phyloP scores from a whole-genome alignment of 352 stramenopile genomes.

The Phytophthora aleatoria region DNA sequence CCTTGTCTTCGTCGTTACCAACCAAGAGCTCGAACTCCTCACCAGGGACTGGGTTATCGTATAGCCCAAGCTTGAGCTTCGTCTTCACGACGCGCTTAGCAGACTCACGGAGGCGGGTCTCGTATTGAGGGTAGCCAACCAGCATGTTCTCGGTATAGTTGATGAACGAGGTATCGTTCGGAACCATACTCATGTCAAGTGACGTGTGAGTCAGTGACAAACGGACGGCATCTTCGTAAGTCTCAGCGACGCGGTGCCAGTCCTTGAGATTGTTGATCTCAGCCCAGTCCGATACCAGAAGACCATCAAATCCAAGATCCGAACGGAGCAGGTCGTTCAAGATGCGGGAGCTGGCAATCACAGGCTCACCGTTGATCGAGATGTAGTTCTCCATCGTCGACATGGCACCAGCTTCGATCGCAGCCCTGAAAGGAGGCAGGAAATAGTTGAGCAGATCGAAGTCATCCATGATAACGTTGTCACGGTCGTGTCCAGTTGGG shows the following conservation, averaged over 20 bases:
- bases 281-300: conserved; percentile 90
- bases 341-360: conserved; percentile 77
- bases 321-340: conserved; percentile 74
- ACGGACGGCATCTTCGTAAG: conserved; percentile 50
- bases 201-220: conserved; percentile 74
- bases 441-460: conserved; percentile 86
- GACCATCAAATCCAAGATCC: conserved; percentile 79
- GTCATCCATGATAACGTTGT: conserved; percentile 67
- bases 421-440: conserved; percentile 76
- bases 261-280: conserved; percentile 88
- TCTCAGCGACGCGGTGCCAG: conserved; percentile 51
- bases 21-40: conserved; percentile 42
- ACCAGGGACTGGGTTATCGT: conserved; percentile 60
- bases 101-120: conserved; percentile 54
- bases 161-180: conserved; percentile 45
- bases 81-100: conserved; percentile 63
- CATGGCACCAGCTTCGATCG: conserved; percentile 70
- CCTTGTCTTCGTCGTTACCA: conserved; percentile 49
- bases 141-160: conserved; percentile 53
- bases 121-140: conserved; percentile 32
- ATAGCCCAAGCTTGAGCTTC: conserved; percentile 71
- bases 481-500: conserved; percentile 75
- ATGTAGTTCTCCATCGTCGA: conserved; percentile 94
- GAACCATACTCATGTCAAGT: conserved; percentile 92
- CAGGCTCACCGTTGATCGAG: conserved; percentile 88